Percentiles rank a stretch among this genome's conserved stretches.
These are phyloP conservation scores for Esteya vermicola DNA, from an alignment of 2,329 filamentous ascomycete species.

Conservation along the genomic window DNA sequence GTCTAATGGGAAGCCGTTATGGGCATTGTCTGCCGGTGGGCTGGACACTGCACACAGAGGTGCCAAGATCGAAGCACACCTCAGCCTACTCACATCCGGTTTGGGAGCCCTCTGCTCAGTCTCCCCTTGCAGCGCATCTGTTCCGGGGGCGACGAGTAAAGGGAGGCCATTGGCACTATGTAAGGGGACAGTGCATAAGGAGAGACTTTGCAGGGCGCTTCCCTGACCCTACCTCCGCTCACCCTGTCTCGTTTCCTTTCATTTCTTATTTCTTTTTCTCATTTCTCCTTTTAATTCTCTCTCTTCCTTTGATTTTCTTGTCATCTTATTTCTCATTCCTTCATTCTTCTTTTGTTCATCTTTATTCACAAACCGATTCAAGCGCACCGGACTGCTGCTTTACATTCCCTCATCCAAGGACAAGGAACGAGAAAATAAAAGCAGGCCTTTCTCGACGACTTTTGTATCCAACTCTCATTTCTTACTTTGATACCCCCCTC, in stretches of 20 bases:
- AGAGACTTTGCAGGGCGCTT: no score
- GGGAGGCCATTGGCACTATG: no score
- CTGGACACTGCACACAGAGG: no score
- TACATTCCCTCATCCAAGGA: no score
- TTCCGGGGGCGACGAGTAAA: no score
- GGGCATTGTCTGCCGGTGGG: no score
- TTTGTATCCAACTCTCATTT: conserved; percentile 1
- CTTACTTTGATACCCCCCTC: neutral
- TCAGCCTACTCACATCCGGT: neutral
- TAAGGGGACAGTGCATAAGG: no score
- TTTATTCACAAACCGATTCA: conserved; percentile 13
- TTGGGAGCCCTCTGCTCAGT: neutral
- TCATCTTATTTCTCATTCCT: conserved; percentile 5
- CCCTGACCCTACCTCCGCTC: no score
- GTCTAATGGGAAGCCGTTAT: no score
- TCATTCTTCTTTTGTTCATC: conserved; percentile 10
- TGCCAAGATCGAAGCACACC: neutral
- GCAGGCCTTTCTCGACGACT: conserved; percentile 1
- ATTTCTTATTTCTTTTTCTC: conserved; percentile 5
- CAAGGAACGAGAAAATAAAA: no score
- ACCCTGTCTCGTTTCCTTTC: conserved; percentile 1
- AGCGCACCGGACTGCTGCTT: conserved; percentile 16
- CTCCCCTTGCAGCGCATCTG: conserved; percentile 3
- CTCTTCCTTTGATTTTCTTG: no score
- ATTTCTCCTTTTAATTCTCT: no score